Base-by-base conservation (phyloP, 2,329 filamentous ascomycete species). In the Diaporthe australafricana region DNA sequence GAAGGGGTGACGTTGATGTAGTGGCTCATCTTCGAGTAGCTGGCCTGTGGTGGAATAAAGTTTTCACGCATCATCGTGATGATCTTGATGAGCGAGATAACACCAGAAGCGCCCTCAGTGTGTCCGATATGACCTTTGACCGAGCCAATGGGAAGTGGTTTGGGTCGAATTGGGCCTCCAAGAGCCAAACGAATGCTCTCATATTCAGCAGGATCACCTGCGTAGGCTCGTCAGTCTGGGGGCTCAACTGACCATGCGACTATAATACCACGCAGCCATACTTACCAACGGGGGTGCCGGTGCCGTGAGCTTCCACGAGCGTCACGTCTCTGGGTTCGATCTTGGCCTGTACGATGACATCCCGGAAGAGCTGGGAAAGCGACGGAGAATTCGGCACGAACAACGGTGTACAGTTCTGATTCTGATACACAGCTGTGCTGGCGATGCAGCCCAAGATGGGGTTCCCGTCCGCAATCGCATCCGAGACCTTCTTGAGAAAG, bases 381-480 rank as follows among this genome's bases (percentile, higher is more conserved):
- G 77, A 75, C 1, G 57, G 48, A 0, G 71, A 70, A 35, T 78
- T 72, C 3, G 79, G 79, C 1, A 78, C 74, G 0, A 75, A 77
- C 47, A 81, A 76, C 2, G 76, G 75, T 0, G 76, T 77, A 12
- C 20, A 25, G 30, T 79, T 83, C 2, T 82, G 81, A 70, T 86
- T 84, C 62, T 85, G 83, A 71, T 86, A 82, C 0, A 82, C 76
- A 0, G 77, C 80, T 0, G 81, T 81, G 2, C 77, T 80, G 0
- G 79, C 72, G 38, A 88, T 83, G 2, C 83, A 76, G 8, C 80
- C 84, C 0, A 82, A 75, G 16, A 87, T 79, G 0, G 78, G 78
- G 74, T 90, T 84, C 0, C 83, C 82, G 42, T 88, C 87, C 4
- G 76, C 75, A 0, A 88, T 38, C 0, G 88, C 88, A 48, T 81